Evolutionary conservation across 2,329 filamentous ascomycete genomes (phyloP), one percentile per base, ranked within the genome.

Genomic region (Exophiala oligosperma): DNA sequence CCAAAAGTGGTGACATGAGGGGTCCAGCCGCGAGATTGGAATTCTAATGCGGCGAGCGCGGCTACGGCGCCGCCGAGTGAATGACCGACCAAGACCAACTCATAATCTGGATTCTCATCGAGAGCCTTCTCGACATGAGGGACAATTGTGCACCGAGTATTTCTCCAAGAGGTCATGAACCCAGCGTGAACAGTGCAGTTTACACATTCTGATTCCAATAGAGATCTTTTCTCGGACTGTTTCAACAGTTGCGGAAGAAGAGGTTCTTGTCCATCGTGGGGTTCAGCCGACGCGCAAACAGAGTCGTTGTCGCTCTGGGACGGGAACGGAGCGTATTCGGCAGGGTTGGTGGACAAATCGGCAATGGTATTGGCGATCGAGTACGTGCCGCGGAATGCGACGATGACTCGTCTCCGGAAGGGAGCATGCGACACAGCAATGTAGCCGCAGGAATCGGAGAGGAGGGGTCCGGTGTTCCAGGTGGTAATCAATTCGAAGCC

Each of bases 121-220:
- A 82, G 77, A 4, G 90, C 77, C 4, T 77, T 74, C 54, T 84
- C 77, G 3, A 99, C 76, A 28, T 86, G 77, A 0, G 88, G 83
- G 14, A 96, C 72, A 28, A 99, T 84, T 1, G 82, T 76, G 29
- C 81, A 76, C 49, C 91, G 84, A 0, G 92, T 90, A 68, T 87
- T 85, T 51, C 82, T 78, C 93, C 94, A 99, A 0, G 91, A 92
- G 14, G 83, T 80, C 70, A 94, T 84, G 74, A 99, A 99, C 17
- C 94, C 94, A 60, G 85, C 86, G 71, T 99, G 94, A 1, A 97
- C 93, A 4, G 90, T 96, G 73, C 94, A 99, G 72, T 96, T 93
- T 5, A 77, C 72, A 74, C 94, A 99, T 65, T 80, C 82, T 44
- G 70, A 70, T 17, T 41, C 70, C 62, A 40, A 67, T 67, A 43